Evolutionary conservation across 306 rosid species (phyloP), one percentile per base, ranked within the genome.

Genomic region (Aeschynomene evenia): DNA sequence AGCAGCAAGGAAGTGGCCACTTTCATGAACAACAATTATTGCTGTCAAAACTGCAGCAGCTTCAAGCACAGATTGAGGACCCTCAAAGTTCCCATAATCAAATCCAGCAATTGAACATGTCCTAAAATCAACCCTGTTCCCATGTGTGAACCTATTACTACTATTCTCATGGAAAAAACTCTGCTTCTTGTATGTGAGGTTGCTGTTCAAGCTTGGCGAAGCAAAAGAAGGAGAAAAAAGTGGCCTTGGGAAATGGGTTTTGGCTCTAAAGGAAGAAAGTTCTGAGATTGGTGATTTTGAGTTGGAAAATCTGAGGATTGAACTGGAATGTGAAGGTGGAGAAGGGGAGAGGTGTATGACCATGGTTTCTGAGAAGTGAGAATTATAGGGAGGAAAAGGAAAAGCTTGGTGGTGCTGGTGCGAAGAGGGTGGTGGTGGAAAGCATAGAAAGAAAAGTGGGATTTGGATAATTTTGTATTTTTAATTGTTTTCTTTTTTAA

Each of bases 1-100:
- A 56, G 97, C 99, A 71, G 99, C 99, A 56, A 95, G 95, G 68
- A 95, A 95, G 71, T 95, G 99, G 26, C 99, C 99, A 63, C 96
- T 89, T 78, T 95, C 99, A 55, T 95, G 99, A 77, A 91, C 97
- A 63, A 95, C 80, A 82, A 95, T 84, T 28, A 95, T 95, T 20
- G 96, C 92, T 9, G 97, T 91, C 61, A 95, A 71, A 37, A 95
- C 97, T 24, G 91, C 89, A 59, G 84, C 91, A 21, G 97, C 96
- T 81, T 89, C 96, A 65, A 91, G 75, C 16, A 91, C 96, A 55
- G 97, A 95, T 68, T 87, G 96, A 76, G 89, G 86, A 52, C 91
- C 91, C 82, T 88, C 98, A 21, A 94, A 84, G 82, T 63, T 79
- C n/a, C 90, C 85, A 53, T 79, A 76, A 69, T 87, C 96, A 50